Evolutionary conservation across 345 rosid genomes (phyloP), one percentile per base, ranked within the genome.

Genomic region (Eutrema heterophyllum): DNA sequence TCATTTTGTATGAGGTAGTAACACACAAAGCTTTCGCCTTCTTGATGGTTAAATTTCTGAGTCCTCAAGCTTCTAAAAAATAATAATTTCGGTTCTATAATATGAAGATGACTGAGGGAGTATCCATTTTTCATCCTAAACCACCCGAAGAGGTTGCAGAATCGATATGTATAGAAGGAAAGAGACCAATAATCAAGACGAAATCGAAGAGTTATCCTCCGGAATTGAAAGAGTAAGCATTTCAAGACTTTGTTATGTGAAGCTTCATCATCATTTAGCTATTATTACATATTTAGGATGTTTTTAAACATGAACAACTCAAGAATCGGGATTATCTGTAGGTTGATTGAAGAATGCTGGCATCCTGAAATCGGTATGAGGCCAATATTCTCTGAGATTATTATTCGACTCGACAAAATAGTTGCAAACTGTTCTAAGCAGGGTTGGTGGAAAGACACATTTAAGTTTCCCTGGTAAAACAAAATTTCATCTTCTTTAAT

Each of bases 341-440:
- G 97, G 85, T 83, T 95, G 88, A 85, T 92, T 63, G 96, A 88
- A 70, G 97, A 92, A 80, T 95, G 97, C 53, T 95, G 97, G 97
- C 84, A 86, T 70, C 81, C 84, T 33, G 88, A 87, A 44, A 75
- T 86, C 36, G 38, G 71, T 30, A 54, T 73, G 11, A 85, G 99
- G 72, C 99, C 99, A 32, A 81, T 79, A 9, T 95, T 92, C 71
- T 82, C 92, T 2, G 93, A 95, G 79, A 88, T 92, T 73, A 89
- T 95, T 15, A 86, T 87, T 30, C 88, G 97, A 35, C 79, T 95
- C 79, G 88, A 88, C 73, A 90, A 53, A 72, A 84, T 95, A 69
- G 86, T 84, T 56, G 75, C 79, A 58, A 84, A 82, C 60, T 83
- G 97, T 78, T 87, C 97, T 52, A 92, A 84, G 76, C 97, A 88